Base-by-base conservation (phyloP, 805 yeast species). In the Nakazawaea peltata region DNA sequence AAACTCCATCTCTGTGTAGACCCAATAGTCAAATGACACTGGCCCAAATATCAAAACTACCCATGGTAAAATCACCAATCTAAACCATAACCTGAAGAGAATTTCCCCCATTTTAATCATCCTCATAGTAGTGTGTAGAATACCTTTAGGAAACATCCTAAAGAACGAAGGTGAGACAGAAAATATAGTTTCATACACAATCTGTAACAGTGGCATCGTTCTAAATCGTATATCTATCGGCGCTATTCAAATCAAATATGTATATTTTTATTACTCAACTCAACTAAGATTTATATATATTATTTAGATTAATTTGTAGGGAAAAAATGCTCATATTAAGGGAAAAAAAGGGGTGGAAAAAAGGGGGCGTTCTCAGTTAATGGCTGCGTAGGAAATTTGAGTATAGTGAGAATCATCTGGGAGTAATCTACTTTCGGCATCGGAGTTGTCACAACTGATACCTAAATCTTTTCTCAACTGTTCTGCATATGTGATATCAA, bases 401-500 rank as follows among this genome's bases (percentile, higher is more conserved):
- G n/a, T n/a, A n/a, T n/a, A n/a, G n/a, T n/a, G n/a, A n/a, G n/a
- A n/a, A n/a, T n/a, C n/a, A n/a, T n/a, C n/a, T n/a, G n/a, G n/a
- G n/a, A n/a, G n/a, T n/a, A n/a, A n/a, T 35, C 38, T 35, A 12
- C 34, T 29, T 30, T 35, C 38, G 3, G 19, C 8, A 16, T 35
- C 38, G 9, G 31, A 18, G 18, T 37, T 37, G 26, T 37, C 37
- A 25, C 36, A 30, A 2, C 41, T 37, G 18, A 37, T 33, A 12
- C 41, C 36, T 5, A 33, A 23, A 19, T 41, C 42, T 16, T 39
- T 33, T 27, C 44, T 32, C 36, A 39, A 29, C 10, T 36, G 13
- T 3, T 38, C 33, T 5, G 42, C 40, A 15, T 37, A 41, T 5
- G 36, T 11, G 16, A 41, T 41, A 19, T 41, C 68, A 24, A 63